Evolutionary conservation across 116 monocot genomes (phyloP), one percentile per base, ranked within the genome.

Genomic region (Thalassia testudinum): DNA sequence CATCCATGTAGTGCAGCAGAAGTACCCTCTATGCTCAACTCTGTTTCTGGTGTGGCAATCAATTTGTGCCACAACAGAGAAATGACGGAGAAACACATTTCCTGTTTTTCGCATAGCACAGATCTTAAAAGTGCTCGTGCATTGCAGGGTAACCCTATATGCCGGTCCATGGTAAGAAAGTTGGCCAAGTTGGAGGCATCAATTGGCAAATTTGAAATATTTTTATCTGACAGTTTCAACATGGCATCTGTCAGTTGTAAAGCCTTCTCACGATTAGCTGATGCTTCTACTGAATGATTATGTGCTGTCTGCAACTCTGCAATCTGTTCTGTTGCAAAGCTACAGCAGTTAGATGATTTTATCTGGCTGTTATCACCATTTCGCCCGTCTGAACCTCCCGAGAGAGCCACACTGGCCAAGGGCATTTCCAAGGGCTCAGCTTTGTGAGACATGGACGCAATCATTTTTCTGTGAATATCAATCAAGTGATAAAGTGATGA

Each of bases 401-500:
- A 14, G 53, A 28, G 24, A 34, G 71, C 70, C 28, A 60, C 40
- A 51, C 44, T 53, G 8, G 66, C 69, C 43, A 81, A 72, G 45
- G 65, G 59, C 25, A 70, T 82, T 61, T 83, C 72, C 43, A 88
- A 62, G 6, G 88, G 79, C 43, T 83, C 83, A 19, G 79, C 81
- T 70, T 81, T 80, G 64, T 78, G 54, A 62, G 81, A 75, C 45
- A 84, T 90, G 15, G 84, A 84, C 11, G 90, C 73, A 19, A 90
- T 78, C 34, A 70, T 73, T 73, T 90, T 90, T 15, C 90, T 84
- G 70, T 90, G 90, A 29, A 84, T 66, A 56, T 90, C 90, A 40
- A 90, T 81, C 27, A 90, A 71, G 11, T 84, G 84, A 58, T 90
- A 90, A 43, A 90, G 75, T n/a, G 90, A 90, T 59, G 90, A 75